Evolutionary conservation across 2,329 filamentous ascomycete genomes (phyloP), one percentile per base, ranked within the genome.

Genomic region (Aspergillus neotritici): DNA sequence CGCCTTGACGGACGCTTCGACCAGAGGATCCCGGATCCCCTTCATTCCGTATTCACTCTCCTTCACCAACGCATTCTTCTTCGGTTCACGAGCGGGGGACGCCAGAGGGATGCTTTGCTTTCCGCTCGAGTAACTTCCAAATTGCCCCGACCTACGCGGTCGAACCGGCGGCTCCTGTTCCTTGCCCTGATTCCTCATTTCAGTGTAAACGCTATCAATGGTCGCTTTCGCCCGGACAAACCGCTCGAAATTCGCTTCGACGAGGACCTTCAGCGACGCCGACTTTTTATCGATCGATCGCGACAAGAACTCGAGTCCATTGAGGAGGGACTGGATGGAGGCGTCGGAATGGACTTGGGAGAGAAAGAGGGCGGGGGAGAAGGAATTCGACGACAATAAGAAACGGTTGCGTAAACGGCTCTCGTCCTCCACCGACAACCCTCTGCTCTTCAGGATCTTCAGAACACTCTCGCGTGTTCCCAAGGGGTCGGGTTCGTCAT

Each of bases 181-280:
- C 33, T 69, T 67, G 73, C 90, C 75, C 80, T 95, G 77, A 29
- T 77, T 77, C 21, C 78, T 74, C 93, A 98, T 98, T 66, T 98
- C 93, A 49, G 84, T 94, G 69, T 98, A 98, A 40, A 98, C 93
- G 68, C 94, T 94, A 70, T 98, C 93, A 58, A 98, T 97, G 6
- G 91, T 97, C 13, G 91, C 87, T 67, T 98, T 98, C 34, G 93
- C 93, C 50, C 88, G 85, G 43, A 98, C 93, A 71, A 98, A 98
- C 53, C 91, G 85, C 68, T 98, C 94, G 62, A 98, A 98, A 65
- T 98, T 98, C 51, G 87, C 91, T 66, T 98, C 93, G 16, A 98
- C 93, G 13, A 98, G 77, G 9, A 94, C 86, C 64, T 98, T 98
- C 48, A 98, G 78, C 4, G 90, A 96, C 0, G 91, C 93, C 0